Conservation (phyloP, 148 eudicot genomes). For the Vaccinium darrowii region DNA sequence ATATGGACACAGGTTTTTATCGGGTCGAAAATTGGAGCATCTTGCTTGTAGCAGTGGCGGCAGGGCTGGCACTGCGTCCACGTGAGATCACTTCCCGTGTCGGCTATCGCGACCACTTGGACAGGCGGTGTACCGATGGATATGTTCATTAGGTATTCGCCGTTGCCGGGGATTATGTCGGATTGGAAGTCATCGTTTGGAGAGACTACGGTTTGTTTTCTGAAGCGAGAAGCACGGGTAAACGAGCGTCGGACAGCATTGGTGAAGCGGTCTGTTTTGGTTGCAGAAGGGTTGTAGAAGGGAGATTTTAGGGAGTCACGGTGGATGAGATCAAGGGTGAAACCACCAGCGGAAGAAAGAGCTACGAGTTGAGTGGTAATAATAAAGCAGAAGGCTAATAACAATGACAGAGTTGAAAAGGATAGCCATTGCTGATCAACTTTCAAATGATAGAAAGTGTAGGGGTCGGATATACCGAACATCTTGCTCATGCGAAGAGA, state of each 20-base stretch:
- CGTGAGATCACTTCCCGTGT: constrained; percentile 43
- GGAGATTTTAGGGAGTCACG: constrained; percentile 43
- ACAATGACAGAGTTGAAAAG: neutral
- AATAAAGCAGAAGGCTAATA: neutral
- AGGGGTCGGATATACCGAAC: too few relatives aligned
- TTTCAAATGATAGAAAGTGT: neutral
- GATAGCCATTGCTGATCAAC: neutral
- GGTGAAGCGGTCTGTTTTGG: constrained; percentile 23
- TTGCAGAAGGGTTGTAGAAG: constrained; percentile 27
- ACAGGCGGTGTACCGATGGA: constrained; percentile 35
- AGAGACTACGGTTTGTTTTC: neutral
- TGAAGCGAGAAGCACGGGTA: constrained; percentile 9
- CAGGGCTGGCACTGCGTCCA: constrained; percentile 55
- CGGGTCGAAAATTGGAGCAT: constrained; percentile 25
- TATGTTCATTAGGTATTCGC: constrained; percentile 36
- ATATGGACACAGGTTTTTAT: constrained; percentile 27
- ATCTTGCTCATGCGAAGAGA: too few relatives aligned
- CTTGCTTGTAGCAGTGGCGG: constrained; percentile 27
- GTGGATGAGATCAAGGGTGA: constrained; percentile 35
- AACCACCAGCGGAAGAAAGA: neutral
- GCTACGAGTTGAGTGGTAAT: neutral
- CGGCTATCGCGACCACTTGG: constrained; percentile 26
- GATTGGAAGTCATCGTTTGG: neutral
- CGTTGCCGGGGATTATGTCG: constrained; percentile 11
- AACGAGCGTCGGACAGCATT: constrained; percentile 17